Conservation (phyloP, 2,329 filamentous ascomycete species). For the Aspergillus hiratsukae region DNA sequence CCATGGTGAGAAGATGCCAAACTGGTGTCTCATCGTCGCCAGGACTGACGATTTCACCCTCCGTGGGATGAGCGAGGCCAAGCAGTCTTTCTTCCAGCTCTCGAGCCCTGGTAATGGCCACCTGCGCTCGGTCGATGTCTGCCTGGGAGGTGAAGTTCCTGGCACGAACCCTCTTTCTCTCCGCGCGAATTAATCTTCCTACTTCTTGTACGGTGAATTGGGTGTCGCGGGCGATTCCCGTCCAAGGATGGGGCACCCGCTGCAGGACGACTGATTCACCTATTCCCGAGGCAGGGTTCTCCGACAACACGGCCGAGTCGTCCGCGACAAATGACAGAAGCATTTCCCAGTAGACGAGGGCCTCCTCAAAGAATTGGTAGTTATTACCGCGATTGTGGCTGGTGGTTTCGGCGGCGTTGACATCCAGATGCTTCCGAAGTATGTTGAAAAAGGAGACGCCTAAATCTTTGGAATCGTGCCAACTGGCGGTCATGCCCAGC, state of each 20-base stretch:
- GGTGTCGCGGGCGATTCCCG: conserved; percentile 35
- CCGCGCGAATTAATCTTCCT: conserved; percentile 37
- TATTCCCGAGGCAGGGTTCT: conserved; percentile 14
- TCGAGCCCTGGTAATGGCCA: conserved; percentile 32
- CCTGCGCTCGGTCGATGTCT: conserved; percentile 29
- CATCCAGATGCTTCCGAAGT: conserved; percentile 39
- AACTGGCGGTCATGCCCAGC: conserved; percentile 56
- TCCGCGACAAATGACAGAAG: conserved; percentile 51
- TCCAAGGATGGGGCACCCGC: conserved; percentile 37
- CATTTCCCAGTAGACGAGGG: conserved; percentile 58
- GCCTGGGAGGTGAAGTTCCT: conserved; percentile 35
- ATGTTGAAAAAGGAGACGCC: conserved; percentile 50
- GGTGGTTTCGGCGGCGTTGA: conserved; percentile 29
- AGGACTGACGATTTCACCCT: conserved; percentile 47
- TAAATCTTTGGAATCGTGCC: conserved; percentile 55
- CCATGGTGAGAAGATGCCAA: conserved; percentile 50
- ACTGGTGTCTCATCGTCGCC: conserved; percentile 51
- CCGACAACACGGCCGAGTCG: conserved; percentile 28
- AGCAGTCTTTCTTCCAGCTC: conserved; percentile 48
- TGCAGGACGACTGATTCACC: conserved; percentile 29
- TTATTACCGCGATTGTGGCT: conserved; percentile 33
- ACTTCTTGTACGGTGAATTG: conserved; percentile 43
- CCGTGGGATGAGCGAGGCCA: conserved; percentile 43
- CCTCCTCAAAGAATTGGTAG: conserved; percentile 53
- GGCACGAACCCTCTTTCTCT: conserved; percentile 32